phyloP scores from a whole-genome alignment of 2,329 filamentous ascomycete species.

The Colletotrichum gloeosporioides region DNA sequence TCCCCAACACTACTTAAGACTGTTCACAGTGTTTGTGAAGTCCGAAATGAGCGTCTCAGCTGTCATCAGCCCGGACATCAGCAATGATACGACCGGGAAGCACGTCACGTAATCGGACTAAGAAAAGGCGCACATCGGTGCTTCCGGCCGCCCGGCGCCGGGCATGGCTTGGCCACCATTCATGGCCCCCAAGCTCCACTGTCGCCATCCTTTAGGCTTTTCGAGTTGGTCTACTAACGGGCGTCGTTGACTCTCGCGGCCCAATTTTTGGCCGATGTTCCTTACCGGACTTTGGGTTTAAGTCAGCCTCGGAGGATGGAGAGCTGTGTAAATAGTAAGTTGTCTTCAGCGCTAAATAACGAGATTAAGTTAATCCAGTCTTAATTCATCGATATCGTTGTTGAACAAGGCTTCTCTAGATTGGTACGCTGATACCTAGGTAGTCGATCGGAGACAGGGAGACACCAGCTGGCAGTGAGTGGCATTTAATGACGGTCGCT shows the following conservation, averaged over 20 bases:
- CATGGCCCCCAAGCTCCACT: not conserved
- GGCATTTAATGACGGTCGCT: not conserved
- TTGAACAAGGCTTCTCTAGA: not conserved
- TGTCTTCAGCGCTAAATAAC: accelerated
- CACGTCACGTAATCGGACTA: not conserved
- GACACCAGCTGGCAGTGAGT: not conserved
- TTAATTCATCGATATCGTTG: not conserved
- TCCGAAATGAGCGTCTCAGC: not conserved
- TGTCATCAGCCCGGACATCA: not conserved
- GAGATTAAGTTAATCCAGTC: not conserved
- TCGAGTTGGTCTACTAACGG: not conserved
- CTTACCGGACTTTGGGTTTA: not conserved
- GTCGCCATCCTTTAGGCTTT: not conserved
- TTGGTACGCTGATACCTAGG: not conserved
- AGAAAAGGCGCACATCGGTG: not conserved
- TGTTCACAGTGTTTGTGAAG: not conserved
- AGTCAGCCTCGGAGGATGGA: not conserved
- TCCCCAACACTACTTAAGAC: not conserved
- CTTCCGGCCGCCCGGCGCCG: not conserved
- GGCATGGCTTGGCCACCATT: not conserved
- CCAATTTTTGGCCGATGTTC: accelerated
- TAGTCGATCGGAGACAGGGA: too few species aligned
- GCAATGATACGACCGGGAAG: not conserved
- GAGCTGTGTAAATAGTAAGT: not conserved
- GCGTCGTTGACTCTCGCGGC: not conserved